Conservation (phyloP, 139 green algal species). For the Volvox africanus region DNA sequence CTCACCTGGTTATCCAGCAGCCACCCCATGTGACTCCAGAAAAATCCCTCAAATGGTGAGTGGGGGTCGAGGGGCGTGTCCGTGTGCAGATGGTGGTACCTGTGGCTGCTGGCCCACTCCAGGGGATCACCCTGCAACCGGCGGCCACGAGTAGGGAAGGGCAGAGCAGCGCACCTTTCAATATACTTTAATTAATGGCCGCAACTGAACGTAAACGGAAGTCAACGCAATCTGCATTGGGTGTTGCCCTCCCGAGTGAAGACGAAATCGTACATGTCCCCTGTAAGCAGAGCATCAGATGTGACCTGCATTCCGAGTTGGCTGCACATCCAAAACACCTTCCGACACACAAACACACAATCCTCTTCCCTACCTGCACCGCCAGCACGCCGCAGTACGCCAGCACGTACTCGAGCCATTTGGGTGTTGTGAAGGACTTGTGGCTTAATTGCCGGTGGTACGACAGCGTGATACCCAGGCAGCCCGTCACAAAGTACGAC, state of each 20-base stretch:
- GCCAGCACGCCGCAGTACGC: constrained; percentile 98
- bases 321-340: too few relatives aligned
- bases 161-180: not conserved
- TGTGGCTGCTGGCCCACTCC: constrained; percentile 91
- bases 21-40: constrained; percentile 98
- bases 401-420: constrained; percentile 98
- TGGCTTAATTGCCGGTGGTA: constrained; percentile 96
- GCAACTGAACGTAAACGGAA: too few relatives aligned
- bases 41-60: constrained; percentile 98
- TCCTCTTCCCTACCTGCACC: constrained; percentile 73
- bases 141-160: not conserved
- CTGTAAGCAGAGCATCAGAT: too few relatives aligned
- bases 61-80: constrained; percentile 98
- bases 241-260: too few relatives aligned
- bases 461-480: constrained; percentile 96
- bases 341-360: too few relatives aligned
- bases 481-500: constrained; percentile 95
- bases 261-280: too few relatives aligned
- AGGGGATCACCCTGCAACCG: constrained; percentile 85
- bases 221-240: too few relatives aligned
- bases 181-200: too few relatives aligned
- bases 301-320: too few relatives aligned
- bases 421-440: constrained; percentile 92
- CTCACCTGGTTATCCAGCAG: constrained; percentile 93
- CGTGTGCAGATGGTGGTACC: constrained; percentile 97